Base-by-base conservation (phyloP, 148 eudicot species). In the Fagopyrum esculentum region DNA sequence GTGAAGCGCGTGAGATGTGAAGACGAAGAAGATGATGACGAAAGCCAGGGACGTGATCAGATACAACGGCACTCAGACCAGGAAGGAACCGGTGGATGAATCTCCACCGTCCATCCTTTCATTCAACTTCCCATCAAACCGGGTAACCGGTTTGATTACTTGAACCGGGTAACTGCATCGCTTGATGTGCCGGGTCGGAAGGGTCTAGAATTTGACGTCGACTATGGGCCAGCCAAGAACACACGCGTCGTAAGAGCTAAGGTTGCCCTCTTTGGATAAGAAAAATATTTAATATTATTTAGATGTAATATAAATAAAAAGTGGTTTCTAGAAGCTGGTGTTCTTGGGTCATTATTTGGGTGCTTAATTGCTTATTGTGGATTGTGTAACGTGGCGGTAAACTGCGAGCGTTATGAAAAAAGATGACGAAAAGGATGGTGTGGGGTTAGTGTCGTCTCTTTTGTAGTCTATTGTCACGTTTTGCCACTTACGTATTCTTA, bases 1-100 rank as follows among this genome's bases (percentile, higher is more conserved):
- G 79, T 52, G 46, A 91, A 89, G 79, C 85, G 89, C 11, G 80
- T 69, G 57, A 86, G 83, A 16, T 70, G 44, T 69, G 79, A 81
- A 5, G 69, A 35, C 5, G 82, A 74, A 0, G 79, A 80, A 0
- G 83, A 79, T 0, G 86, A 54, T 10, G 86, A 77, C 26, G 80
- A 71, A 49, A 81, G 60, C 2, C 43, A 73, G 13, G 79, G 66
- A 5, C 45, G 69, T 22, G 88, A 82, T 69, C 81, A 66, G 45
- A 50, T 73, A 26, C 77, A 56, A 6, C 35, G 16, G 50, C 78
- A 45, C 8, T 26, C 30, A 10, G 74, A 73, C 2, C 78, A 61
- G 11, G 79, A 78, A 26, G 57, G 77, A 7, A 70, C 84, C 17
- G 72, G 80, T 0, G 70, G 82, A 45, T 80, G 69, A 83, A 72